Base-by-base conservation (phyloP, 2,329 filamentous ascomycete species). In the Fusarium newnesense region DNA sequence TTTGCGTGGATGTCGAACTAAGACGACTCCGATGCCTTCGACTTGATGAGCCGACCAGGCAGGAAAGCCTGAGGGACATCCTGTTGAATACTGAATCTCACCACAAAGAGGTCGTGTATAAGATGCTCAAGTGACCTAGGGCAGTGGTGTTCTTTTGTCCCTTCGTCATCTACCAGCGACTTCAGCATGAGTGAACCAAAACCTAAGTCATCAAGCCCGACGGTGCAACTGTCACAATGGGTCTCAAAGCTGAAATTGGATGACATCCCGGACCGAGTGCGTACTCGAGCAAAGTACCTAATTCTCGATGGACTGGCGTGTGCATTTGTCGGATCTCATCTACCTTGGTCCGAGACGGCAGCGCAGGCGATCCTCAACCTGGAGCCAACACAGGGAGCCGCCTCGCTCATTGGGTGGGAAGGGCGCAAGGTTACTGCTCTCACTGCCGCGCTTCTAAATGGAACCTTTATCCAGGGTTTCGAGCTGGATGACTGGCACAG, bases 401-500 rank as follows among this genome's bases (percentile, higher is more conserved):
- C 53, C 2, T 60, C 32, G 12, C 60, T 62, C 5, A 43, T 60
- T 18, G 53, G 60, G 12, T 62, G 60, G 60, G 60, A 30, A 44
- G 32, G 39, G 11, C 60, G 60, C 28, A 62, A 60, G 10, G 37
- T 32, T 10, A 60, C 60, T 4, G 60, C 53, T 32, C 53, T 62
- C 19, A 62, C 39, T 26, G 53, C 60, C 26, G 60, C 53, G 7
- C 60, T 62, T 26, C 32, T 60, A 16, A 62, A 62, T n/a, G 60
- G 60, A 11, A 62, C 53, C 16, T 60, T 62, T 26, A 60, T 60
- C 21, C 60, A 62, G 21, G 60, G 60, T 34, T 62, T 62, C n/a
- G 60, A 62, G 18, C 37, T 62, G 26, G 60, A 60, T 21, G 60
- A 62, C 18, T 62, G 60, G 60, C 60, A 62, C 32, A 60, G 60